A percentile compares a stretch with the other conserved stretches of the same genome.
These are phyloP conservation scores for Poterioochromonas sp. DNA, from an alignment of 352 stramenopile species.

Conservation along the genomic window DNA sequence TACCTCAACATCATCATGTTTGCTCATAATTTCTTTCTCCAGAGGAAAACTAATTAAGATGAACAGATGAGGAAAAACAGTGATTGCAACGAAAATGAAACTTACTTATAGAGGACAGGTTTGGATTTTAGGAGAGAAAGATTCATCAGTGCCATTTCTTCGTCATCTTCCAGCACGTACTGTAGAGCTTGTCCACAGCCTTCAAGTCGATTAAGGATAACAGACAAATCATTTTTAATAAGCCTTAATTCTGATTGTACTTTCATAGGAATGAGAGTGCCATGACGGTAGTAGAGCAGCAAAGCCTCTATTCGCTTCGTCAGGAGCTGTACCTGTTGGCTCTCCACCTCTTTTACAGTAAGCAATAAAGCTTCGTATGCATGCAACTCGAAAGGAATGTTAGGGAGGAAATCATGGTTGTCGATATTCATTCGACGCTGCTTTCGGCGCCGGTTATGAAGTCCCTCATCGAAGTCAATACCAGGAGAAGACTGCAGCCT, in stretches of 20 bases:
- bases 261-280: not conserved
- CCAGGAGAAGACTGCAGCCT: too few species aligned
- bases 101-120: conserved; percentile 23
- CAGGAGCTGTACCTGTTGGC: not conserved
- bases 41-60: not conserved
- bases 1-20: conserved; percentile 5
- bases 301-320: not conserved
- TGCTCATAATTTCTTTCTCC: not conserved
- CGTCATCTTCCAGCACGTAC: conserved; percentile 3
- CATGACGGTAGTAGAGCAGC: not conserved
- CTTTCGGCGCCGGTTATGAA: too few species aligned
- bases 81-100: not conserved
- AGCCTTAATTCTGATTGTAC: not conserved
- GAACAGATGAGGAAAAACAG: not conserved
- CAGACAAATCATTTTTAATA: not conserved
- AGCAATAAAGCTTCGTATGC: conserved; percentile 18
- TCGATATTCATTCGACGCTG: too few species aligned
- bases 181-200: not conserved
- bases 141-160: conserved; percentile 32
- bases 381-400: conserved; percentile 6
- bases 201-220: not conserved
- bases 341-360: not conserved
- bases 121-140: not conserved
- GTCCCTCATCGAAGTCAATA: too few species aligned
- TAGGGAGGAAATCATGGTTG: not conserved